Evolutionary conservation across 176 grass and related monocot genomes (phyloP).

Genomic region (sorghum (Sorghum bicolor)): Sorghum_bicolor_NCBIv3 NC_012876.2:5287001-5287500

Average conservation of each 20-base stretch:
- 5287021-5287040: conserved; percentile 80
- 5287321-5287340: background rate
- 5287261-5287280: no score
- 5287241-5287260: no score
- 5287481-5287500: conserved; percentile 89
- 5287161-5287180: no score
- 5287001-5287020: conserved; percentile 75
- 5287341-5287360: background rate
- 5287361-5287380: conserved; percentile 5
- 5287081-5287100: background rate
- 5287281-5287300: no score
- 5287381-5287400: conserved; percentile 73
- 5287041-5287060: background rate
- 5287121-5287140: background rate
- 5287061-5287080: background rate
- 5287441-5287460: conserved; percentile 93
- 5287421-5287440: conserved; percentile 94
- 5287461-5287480: conserved; percentile 94
- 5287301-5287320: background rate
- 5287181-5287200: no score
- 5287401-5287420: conserved; percentile 96
- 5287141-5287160: background rate
- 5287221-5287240: no score
- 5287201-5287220: no score
- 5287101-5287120: background rate